Evolutionary conservation across 106 monocot species (phyloP), one percentile per base, ranked within the genome.

Genomic region (Cymbidium sinense): DNA sequence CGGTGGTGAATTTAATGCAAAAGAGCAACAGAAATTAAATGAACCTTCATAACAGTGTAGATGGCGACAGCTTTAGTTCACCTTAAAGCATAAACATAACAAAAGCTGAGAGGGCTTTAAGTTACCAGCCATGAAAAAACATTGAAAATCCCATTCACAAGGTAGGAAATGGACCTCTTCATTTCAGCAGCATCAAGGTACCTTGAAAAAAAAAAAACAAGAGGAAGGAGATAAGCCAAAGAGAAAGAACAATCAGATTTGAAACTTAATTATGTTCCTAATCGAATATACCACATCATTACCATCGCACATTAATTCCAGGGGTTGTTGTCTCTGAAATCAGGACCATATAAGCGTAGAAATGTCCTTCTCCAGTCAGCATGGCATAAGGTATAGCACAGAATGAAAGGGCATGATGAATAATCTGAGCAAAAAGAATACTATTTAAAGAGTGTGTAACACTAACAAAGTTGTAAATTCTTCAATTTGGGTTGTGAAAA

Each of bases 81-180:
- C 23, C 61, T 61, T 8, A 23, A 61, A 61, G 4, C 61, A 61
- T 61, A 5, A 61, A n/a, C 7, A 23, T 61, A 61, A 61, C 21
- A 23, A 10, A 61, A 61, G 61, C 61, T 3, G 1, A 61, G 7
- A 27, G 4, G 4, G 19, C 35, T 21, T 64, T 29, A 12, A 81
- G 78, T 84, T 85, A 98, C 96, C 89, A 98, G 81, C 94, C 96
- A 98, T n/a, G 89, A 69, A 98, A 77, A 74, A 98, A 90, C 84
- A 92, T 83, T n/a, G 5, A 82, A 67, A 71, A 89, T 77, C 17
- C 96, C 96, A 87, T 98, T 94, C 37, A 88, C 50, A 51, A 98
- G 83, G 81, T 98, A 98, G 21, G 78, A 81, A 37, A 15, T 90
- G 74, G 96, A 94, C 54, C 81, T 91, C 81, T 94, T 98, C 94